phyloP scores from a whole-genome alignment of 2,329 filamentous ascomycete genomes.

The Clarireedia monteithiana region DNA sequence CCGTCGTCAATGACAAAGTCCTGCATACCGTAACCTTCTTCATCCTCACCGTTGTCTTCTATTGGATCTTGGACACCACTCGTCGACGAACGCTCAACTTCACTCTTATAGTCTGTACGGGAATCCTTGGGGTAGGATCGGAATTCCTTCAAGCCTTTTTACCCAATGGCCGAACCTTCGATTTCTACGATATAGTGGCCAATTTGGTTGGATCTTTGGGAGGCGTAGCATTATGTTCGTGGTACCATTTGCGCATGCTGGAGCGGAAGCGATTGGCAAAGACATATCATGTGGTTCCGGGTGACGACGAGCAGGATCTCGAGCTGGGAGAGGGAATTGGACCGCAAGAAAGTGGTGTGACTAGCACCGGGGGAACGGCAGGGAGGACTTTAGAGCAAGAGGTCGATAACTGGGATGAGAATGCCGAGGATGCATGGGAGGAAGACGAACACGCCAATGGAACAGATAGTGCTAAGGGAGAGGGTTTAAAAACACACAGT shows the following conservation, averaged over 20 bases:
- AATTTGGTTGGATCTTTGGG: conserved; percentile 73
- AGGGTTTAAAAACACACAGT: conserved; percentile 29
- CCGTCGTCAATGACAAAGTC: conserved; percentile 75
- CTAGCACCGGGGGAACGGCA: conserved; percentile 30
- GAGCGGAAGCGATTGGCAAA: conserved; percentile 73
- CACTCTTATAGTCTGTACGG: conserved; percentile 72
- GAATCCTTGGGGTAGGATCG: conserved; percentile 61
- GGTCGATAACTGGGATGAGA: conserved; percentile 92
- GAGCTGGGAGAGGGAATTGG: conserved; percentile 60
- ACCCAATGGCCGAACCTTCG: conserved; percentile 63
- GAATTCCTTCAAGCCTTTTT: conserved; percentile 70
- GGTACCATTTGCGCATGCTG: conserved; percentile 95
- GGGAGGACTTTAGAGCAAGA: conserved; percentile 61
- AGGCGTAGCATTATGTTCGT: conserved; percentile 67
- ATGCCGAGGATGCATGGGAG: conserved; percentile 56
- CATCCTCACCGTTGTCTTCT: conserved; percentile 77
- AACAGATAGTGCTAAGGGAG: conserved; percentile 23
- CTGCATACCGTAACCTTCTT: conserved; percentile 88
- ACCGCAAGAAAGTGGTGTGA: conserved; percentile 59
- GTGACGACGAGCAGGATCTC: conserved; percentile 55
- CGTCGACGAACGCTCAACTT: conserved; percentile 79
- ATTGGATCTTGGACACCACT: conserved; percentile 92
- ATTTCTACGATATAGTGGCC: conserved; percentile 78
- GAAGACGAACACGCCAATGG: conserved; percentile 38
- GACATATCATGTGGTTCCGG: conserved; percentile 63